Percentiles rank a stretch among this genome's conserved stretches.
These are phyloP conservation scores for Cyclotella baltica DNA, from an alignment of 108 stramenopile genomes.

Conservation along the genomic window DNA sequence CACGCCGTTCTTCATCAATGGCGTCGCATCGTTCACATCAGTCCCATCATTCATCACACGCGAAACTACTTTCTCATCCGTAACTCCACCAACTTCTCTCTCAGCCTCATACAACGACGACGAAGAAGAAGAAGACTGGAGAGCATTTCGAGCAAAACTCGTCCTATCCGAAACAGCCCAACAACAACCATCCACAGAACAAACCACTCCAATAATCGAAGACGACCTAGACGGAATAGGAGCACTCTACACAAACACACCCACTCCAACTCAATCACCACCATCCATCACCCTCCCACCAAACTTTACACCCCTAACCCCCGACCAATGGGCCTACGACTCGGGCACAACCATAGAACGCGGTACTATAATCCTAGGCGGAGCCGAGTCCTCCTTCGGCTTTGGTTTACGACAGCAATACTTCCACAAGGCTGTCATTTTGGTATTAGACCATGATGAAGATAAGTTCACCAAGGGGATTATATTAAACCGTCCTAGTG, in stretches of 20 bases:
- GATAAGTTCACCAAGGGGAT: constrained; percentile 67
- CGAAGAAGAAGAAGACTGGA: constrained; percentile 74
- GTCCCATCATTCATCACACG: not conserved
- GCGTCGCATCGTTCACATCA: not conserved
- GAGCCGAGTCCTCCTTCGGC: constrained; percentile 79
- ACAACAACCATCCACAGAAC: constrained; percentile 25
- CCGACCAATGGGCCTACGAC: constrained; percentile 86
- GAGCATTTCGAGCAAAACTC: constrained; percentile 83
- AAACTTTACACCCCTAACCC: constrained; percentile 59
- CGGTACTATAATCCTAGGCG: constrained; percentile 83
- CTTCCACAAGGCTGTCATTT: constrained; percentile 73
- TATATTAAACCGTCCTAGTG: constrained; percentile 63
- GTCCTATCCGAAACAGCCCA: constrained; percentile 60
- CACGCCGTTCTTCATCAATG: no score
- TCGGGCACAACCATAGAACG: constrained; percentile 77
- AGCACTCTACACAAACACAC: not conserved
- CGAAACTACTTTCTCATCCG: not conserved
- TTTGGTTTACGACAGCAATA: constrained; percentile 86
- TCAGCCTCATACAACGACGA: constrained; percentile 48
- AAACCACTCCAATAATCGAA: constrained; percentile 9
- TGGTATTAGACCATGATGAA: constrained; percentile 66
- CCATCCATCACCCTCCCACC: not conserved
- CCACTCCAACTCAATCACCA: no score
- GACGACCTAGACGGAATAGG: constrained; percentile 1
- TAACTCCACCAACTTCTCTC: not conserved